Evolutionary conservation across 1,284 basidiomycete genomes (phyloP).

Genomic region (Heterobasidion annosum): DNA sequence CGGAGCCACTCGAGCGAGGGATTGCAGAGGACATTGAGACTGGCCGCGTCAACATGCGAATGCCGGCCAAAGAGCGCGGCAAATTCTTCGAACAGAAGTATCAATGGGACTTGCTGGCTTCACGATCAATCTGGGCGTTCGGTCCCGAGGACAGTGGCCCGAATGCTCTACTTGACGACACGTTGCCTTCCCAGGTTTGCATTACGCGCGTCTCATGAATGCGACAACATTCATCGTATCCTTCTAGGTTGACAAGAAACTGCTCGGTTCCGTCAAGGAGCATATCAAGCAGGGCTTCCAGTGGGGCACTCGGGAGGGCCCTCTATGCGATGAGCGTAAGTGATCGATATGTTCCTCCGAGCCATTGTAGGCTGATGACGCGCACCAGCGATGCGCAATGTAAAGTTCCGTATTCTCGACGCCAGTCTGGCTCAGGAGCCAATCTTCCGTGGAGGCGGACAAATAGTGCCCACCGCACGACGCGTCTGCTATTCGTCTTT

Average conservation of each 20-base stretch:
- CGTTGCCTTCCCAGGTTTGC: slow-evolving; percentile 82
- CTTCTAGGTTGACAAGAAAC: slow-evolving; percentile 82
- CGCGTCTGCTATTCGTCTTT: slow-evolving; percentile 99
- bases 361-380: slow-evolving; percentile 1
- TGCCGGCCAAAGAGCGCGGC: slow-evolving; percentile 89
- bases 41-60: slow-evolving; percentile 85
- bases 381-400: slow-evolving; percentile 84
- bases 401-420: slow-evolving; percentile 94
- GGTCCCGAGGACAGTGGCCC: slow-evolving; percentile 94
- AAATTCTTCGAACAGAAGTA: slow-evolving; percentile 94
- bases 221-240: background rate
- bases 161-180: slow-evolving; percentile 94
- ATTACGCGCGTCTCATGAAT: background rate
- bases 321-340: slow-evolving; percentile 96
- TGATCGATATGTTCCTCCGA: slow-evolving; percentile 14
- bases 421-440: slow-evolving; percentile 89
- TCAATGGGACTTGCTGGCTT: slow-evolving; percentile 96
- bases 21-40: slow-evolving; percentile 92
- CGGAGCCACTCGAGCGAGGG: slow-evolving; percentile 89
- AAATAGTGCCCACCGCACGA: slow-evolving; percentile 96
- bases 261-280: slow-evolving; percentile 85
- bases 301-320: slow-evolving; percentile 97
- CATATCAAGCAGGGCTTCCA: slow-evolving; percentile 99
- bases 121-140: slow-evolving; percentile 99
- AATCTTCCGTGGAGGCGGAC: slow-evolving; percentile 96